Percentiles rank a stretch among this genome's conserved stretches.
phyloP scores from a whole-genome alignment of 768 basidiomycete species.

The Leccinum ochraceum region DNA sequence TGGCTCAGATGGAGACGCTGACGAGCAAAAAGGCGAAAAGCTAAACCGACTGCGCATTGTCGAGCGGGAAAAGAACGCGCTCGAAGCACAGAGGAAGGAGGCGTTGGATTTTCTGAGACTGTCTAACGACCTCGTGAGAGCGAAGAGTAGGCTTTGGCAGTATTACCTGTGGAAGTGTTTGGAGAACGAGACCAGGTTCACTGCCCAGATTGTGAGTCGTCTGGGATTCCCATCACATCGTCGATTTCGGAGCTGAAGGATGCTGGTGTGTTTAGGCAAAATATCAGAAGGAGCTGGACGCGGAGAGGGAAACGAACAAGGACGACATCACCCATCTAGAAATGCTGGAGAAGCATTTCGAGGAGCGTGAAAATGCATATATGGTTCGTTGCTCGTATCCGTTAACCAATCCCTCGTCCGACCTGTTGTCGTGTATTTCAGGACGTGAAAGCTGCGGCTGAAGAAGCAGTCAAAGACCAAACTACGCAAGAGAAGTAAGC shows the following conservation, averaged over 20 bases:
- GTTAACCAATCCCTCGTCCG: neutral
- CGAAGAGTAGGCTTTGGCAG: constrained; percentile 79
- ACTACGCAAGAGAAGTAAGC: constrained; percentile 68
- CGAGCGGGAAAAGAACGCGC: constrained; percentile 84
- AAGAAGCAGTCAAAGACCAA: constrained; percentile 60
- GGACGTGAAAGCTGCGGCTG: too few species aligned
- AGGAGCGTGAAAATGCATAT: constrained; percentile 67
- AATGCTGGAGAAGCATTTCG: constrained; percentile 64
- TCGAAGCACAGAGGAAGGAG: constrained; percentile 88
- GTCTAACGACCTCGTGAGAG: constrained; percentile 76
- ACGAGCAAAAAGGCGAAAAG: constrained; percentile 85
- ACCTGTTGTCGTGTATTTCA: too few species aligned
- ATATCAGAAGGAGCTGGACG: constrained; percentile 57
- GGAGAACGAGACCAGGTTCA: constrained; percentile 57
- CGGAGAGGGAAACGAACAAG: constrained; percentile 75
- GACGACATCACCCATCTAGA: constrained; percentile 78
- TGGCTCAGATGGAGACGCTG: constrained; percentile 77
- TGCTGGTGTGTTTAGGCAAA: constrained; percentile 42
- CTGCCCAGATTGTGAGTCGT: constrained; percentile 57
- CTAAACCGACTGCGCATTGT: constrained; percentile 86
- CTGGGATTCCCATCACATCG: neutral
- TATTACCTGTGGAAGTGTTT: constrained; percentile 76
- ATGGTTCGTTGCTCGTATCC: constrained; percentile 46
- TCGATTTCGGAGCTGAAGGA: constrained; percentile 1
- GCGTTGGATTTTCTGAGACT: constrained; percentile 84